Evolutionary conservation across 371 early-diverging fungal genomes (phyloP), one percentile per base, ranked within the genome.

Genomic region (Lichtheimia ramosa): DNA sequence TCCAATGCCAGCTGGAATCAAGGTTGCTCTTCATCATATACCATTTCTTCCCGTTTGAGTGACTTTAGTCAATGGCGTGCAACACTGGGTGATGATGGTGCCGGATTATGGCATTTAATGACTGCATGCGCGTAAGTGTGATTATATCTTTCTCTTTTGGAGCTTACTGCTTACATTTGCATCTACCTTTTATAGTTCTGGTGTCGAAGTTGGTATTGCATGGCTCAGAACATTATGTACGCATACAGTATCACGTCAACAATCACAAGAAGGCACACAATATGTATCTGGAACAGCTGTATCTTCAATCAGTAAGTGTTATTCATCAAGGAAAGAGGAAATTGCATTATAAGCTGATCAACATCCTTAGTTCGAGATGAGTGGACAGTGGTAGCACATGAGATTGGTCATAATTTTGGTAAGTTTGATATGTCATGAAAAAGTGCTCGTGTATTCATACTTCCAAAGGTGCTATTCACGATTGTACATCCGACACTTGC

Each of bases 341-440:
- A 27, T 18, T 8, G 1, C 14, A 54, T 14, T 39, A 54, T 3
- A 5, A 15, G 27, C 5, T 23, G n/a, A n/a, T 40, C 14, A 23
- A 14, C 16, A 2, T 15, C 8, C 18, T 25, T 39, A 80, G 89
- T 89, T 28, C 79, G 87, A 13, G 89, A 88, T 49, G 94, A 95
- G 68, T 98, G 96, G 96, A 92, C 94, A 71, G 94, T 97, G 0
- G 90, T 97, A 6, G 98, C 96, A 12, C 98, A 98, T 66, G 94
- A 93, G 74, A 87, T 97, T 66, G 97, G 96, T 5, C 97, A 97
- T 70, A 92, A 88, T 51, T 92, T 94, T 79, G 93, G 91, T 64
- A 66, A 56, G 53, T 23, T 8, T 16, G 24, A 61, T 24, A 24
- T 27, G 27, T 21, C 43, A 27, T 16, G 24, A 15, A 54, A n/a